Base-by-base conservation (phyloP, 2,329 filamentous ascomycete species). In the Calonectria hongkongensis region DNA sequence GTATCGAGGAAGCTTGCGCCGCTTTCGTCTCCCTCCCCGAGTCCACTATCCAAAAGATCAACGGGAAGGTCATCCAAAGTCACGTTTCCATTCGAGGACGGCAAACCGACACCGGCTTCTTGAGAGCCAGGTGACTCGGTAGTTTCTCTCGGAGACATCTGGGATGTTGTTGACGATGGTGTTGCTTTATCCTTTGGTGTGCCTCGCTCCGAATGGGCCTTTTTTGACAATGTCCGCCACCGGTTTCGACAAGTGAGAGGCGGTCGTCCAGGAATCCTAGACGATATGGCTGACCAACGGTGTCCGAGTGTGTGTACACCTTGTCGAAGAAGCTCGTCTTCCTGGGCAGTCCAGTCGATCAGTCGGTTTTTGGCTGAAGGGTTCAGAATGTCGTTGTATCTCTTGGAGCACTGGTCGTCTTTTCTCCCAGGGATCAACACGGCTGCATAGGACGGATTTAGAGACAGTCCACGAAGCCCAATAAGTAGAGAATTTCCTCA, bases 401-500 rank as follows among this genome's bases (percentile, higher is more conserved):
- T 72, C 43, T 81, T 81, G 2, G 79, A 81, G 9, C 80, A 81
- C 43, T 81, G 80, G 47, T 81, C 80, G 27, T 81, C 80, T 51
- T 81, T 81, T 45, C 80, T 73, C 15, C 80, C 80, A 1, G 80
- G 80, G 27, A 81, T 81, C 4, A 81, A 72, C 33, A 70, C 60
- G 1, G 79, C 79, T 78, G n/a, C 2, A 2, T 0, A 3, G 6
- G 5, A 5, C 2, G 47, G 66, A 48, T 66, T 33, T 45, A 62
- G 56, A 62, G 3, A 39, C 39, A 45, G 39, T 18, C 56, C 30
- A 28, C 39, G 30, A 8, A 62, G 39, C 25, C 25, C 43, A 41
- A 62, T 62, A 63, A 62, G 39, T 56, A 73, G 33, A 66, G 39
- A 2, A 48, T 27, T 28, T 30, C 4, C 62, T 70, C 70, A 77